Base-by-base conservation (phyloP, 108 stramenopile species). In the Nannochloropsis salina region DNA sequence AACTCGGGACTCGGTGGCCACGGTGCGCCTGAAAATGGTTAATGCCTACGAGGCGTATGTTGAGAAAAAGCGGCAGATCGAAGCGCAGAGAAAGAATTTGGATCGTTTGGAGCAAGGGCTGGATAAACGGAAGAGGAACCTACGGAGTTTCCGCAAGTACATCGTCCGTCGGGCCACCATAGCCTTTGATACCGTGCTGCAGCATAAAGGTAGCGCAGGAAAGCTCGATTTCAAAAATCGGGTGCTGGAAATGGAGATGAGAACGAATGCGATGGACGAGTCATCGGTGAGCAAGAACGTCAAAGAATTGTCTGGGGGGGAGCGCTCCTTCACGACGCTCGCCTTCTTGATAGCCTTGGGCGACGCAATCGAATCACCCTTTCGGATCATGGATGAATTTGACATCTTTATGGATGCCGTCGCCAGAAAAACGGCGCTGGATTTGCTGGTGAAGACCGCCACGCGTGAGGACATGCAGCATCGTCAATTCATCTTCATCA, bases 331-430 rank as follows among this genome's bases (percentile, higher is more conserved):
- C 85, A 92, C 96, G 9, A 97, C 96, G 8, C 92, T 97, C 22
- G 93, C 96, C 41, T 92, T 99, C 11, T 93, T 98, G 74, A 86
- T 97, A 31, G 97, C 97, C 15, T 90, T 99, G 10, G 97, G 97
- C 3, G 93, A 94, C 80, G 92, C 90, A 80, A 85, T 97, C 41
- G 96, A 98, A 85, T 96, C 95, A 51, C 98, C 98, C 15, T 99
- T 98, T 87, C 93, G 97, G 83, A 94, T 99, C 40, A 94, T 98
- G 95, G 98, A 99, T 86, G 98, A 99, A 90, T 98, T 98, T 88
- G 97, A 98, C 90, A 97, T 99, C 3, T 99, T 96, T 83, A 92
- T 99, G 85, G 98, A 98, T 92, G 93, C 96, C 31, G 90, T 93
- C 21, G 90, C 94, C 9, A 90, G 98, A 51, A 97, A 95, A 86